phyloP scores from a whole-genome alignment of 2,329 filamentous ascomycete species.

The Xylaria polymorpha region DNA sequence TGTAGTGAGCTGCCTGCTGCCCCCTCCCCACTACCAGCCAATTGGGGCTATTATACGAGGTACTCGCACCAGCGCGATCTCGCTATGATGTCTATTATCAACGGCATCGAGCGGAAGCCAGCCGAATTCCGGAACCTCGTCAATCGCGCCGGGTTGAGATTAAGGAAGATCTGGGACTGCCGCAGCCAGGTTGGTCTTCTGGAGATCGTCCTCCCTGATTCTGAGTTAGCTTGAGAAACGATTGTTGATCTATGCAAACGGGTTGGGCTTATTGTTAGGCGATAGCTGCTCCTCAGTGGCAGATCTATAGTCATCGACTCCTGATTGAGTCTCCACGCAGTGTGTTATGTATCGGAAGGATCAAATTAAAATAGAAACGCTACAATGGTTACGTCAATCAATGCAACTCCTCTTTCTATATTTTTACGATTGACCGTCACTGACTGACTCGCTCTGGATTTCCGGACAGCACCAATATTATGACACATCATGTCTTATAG shows the following conservation, averaged over 20 bases:
- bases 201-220: slow-evolving; percentile 21
- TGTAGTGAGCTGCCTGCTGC: slow-evolving; percentile 46
- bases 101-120: slow-evolving; percentile 53
- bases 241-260: neutral
- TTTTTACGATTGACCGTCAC: too few species aligned
- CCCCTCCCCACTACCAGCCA: slow-evolving; percentile 50
- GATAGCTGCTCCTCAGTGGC: neutral
- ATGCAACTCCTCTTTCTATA: too few species aligned
- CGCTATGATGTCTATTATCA: slow-evolving; percentile 52
- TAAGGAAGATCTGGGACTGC: slow-evolving; percentile 50
- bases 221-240: slow-evolving; percentile 9
- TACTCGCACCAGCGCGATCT: slow-evolving; percentile 51
- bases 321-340: neutral
- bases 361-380: too few species aligned
- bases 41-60: slow-evolving; percentile 51
- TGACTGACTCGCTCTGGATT: too few species aligned
- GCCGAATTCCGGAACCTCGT: slow-evolving; percentile 47
- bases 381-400: too few species aligned
- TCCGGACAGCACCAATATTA: too few species aligned
- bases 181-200: slow-evolving; percentile 48
- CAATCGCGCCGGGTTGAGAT: slow-evolving; percentile 46
- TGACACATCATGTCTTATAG: too few species aligned
- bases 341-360: neutral
- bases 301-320: neutral
- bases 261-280: neutral